A percentile compares a stretch with the other conserved stretches of the same genome.
Evolutionary conservation across 179 eudicot species (phyloP).

Genomic region (Vitellaria paradoxa): DNA sequence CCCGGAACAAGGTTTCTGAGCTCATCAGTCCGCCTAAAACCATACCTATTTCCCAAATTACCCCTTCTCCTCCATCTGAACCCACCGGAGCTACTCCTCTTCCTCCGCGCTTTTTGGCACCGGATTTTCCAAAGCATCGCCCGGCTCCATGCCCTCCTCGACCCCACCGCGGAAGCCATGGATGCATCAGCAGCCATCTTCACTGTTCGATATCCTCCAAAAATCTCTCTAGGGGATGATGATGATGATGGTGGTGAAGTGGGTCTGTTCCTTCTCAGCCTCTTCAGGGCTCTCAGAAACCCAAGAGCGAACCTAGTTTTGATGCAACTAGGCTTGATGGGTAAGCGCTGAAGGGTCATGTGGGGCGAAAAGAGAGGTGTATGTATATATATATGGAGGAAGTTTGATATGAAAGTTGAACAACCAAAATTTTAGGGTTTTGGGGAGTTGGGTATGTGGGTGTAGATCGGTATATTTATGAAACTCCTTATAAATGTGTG

Average conservation of each 20-base stretch:
- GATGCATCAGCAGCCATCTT: conserved; percentile 61
- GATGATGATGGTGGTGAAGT: not conserved
- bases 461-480: no score
- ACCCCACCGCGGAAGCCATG: conserved; percentile 64
- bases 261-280: conserved; percentile 30
- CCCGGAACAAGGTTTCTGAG: conserved; percentile 74
- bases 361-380: not conserved
- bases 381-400: not conserved
- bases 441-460: conserved; percentile 12
- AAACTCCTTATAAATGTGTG: no score
- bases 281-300: conserved; percentile 60
- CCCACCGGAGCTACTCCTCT: not conserved
- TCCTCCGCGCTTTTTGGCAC: not conserved
- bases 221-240: not conserved
- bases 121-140: conserved; percentile 41
- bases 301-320: conserved; percentile 49
- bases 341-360: conserved; percentile 10
- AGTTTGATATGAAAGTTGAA: not conserved
- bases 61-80: no score
- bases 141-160: conserved; percentile 68
- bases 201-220: conserved; percentile 26
- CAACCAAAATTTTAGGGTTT: conserved; percentile 20
- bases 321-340: conserved; percentile 40
- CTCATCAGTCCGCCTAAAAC: conserved; percentile 16
- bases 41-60: not conserved